phyloP scores from a whole-genome alignment of 345 rosid species.

The Linum usitatissimum region DNA sequence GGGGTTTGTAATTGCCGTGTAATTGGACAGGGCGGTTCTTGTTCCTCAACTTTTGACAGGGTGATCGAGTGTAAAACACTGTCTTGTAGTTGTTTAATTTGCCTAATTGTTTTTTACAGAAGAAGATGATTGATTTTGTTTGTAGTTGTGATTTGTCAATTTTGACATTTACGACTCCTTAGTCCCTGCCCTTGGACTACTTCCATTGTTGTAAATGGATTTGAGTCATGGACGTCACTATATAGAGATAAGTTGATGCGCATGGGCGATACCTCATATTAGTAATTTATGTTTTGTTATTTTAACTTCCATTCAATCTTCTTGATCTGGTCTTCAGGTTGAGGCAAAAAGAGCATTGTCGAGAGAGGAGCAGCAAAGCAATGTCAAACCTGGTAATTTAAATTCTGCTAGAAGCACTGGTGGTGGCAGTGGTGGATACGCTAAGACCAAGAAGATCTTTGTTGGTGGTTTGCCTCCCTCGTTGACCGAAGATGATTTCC shows the following conservation, averaged over 20 bases:
- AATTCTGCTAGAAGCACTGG: slow-evolving; percentile 55
- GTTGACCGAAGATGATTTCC: slow-evolving; percentile 74
- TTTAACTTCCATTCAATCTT: neutral
- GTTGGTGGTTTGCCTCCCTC: slow-evolving; percentile 96
- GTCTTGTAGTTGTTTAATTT: too few species aligned
- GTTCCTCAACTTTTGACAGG: too few species aligned
- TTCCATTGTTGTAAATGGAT: neutral
- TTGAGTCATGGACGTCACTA: neutral
- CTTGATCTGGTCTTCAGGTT: slow-evolving; percentile 35
- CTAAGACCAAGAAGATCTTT: slow-evolving; percentile 81
- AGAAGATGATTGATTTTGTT: too few species aligned
- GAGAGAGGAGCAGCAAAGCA: slow-evolving; percentile 83
- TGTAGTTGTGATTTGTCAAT: too few species aligned
- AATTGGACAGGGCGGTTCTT: too few species aligned
- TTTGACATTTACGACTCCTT: neutral
- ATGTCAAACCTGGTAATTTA: slow-evolving; percentile 44
- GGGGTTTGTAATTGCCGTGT: too few species aligned
- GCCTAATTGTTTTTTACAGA: too few species aligned
- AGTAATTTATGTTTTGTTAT: neutral
- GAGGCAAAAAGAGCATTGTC: slow-evolving; percentile 92
- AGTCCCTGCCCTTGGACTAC: neutral
- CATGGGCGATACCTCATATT: neutral
- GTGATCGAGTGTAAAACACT: too few species aligned
- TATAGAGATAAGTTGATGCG: neutral
- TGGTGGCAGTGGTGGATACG: slow-evolving; percentile 33